phyloP scores from a whole-genome alignment of 441 rosid species.

The Eutrema salsugineum region DNA sequence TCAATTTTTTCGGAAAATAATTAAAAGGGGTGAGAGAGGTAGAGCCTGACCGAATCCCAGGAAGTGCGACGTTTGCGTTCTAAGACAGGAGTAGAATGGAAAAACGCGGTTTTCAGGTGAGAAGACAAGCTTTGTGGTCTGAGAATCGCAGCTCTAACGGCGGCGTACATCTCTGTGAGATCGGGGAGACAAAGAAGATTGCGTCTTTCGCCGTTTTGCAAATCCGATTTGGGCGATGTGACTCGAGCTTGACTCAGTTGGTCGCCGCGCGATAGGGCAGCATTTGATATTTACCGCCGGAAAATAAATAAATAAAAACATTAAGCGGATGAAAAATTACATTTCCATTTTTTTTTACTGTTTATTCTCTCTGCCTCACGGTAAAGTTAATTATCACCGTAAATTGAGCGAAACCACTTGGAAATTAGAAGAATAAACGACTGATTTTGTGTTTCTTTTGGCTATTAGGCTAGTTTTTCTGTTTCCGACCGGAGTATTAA shows the following conservation, averaged over 20 bases:
- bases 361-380: slow-evolving; percentile 2
- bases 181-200: slow-evolving; percentile 2
- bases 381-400: neutral
- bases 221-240: neutral
- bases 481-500: neutral
- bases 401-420: neutral
- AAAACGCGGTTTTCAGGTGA: slow-evolving; percentile 43
- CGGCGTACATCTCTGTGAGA: slow-evolving; percentile 42
- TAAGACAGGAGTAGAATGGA: slow-evolving; percentile 74
- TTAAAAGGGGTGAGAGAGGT: neutral
- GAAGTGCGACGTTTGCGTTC: slow-evolving; percentile 65
- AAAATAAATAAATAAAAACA: neutral
- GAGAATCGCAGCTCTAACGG: slow-evolving; percentile 43
- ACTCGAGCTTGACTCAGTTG: slow-evolving; percentile 25
- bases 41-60: slow-evolving; percentile 56
- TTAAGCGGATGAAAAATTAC: neutral
- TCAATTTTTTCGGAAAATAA: neutral
- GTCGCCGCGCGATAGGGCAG: neutral
- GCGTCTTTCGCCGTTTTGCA: slow-evolving; percentile 24
- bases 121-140: slow-evolving; percentile 33
- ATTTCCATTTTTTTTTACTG: neutral
- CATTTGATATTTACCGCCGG: neutral
- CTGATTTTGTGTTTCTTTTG: neutral
- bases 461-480: neutral
- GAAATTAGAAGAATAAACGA: neutral